Evolutionary conservation across 768 basidiomycete genomes (phyloP).

Genomic region (Mycena chlorophos): DNA sequence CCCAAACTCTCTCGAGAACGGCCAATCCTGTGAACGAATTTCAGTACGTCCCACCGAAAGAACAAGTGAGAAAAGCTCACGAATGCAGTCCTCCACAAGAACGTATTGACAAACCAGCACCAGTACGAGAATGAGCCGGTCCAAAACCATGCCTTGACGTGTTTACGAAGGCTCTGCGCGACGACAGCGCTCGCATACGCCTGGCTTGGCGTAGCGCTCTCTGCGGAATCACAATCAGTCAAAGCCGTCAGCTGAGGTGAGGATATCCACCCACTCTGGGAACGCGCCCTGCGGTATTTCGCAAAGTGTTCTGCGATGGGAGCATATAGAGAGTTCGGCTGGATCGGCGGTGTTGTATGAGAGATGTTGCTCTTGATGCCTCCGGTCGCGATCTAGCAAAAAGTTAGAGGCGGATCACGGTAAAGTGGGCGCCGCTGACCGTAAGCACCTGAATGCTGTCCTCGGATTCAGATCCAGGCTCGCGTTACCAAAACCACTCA

Average conservation of each 20-base stretch:
- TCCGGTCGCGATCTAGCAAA: conserved; percentile 22
- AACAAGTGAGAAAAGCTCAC: conserved; percentile 7
- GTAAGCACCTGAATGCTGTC: conserved; percentile 10
- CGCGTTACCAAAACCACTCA: background rate
- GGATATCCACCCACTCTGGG: conserved; percentile 10
- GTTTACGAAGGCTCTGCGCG: conserved; percentile 18
- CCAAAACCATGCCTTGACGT: conserved; percentile 23
- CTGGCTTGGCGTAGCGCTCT: conserved; percentile 18
- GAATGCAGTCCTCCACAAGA: conserved; percentile 16
- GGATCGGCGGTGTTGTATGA: conserved; percentile 4
- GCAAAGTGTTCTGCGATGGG: conserved; percentile 21
- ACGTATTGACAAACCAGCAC: conserved; percentile 24
- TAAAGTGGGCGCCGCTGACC: background rate
- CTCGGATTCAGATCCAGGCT: background rate
- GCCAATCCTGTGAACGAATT: background rate
- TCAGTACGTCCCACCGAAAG: background rate
- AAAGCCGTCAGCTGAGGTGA: background rate
- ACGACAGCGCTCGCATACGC: conserved; percentile 22
- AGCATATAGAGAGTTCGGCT: conserved; percentile 23
- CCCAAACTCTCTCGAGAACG: conserved; percentile 17
- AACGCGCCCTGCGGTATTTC: conserved; percentile 10
- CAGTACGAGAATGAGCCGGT: conserved; percentile 13
- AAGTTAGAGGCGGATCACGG: background rate
- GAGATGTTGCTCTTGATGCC: conserved; percentile 23
- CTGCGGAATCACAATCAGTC: background rate